Base-by-base conservation (phyloP, 768 basidiomycete genomes). In the Leucogyrophana mollusca region DNA sequence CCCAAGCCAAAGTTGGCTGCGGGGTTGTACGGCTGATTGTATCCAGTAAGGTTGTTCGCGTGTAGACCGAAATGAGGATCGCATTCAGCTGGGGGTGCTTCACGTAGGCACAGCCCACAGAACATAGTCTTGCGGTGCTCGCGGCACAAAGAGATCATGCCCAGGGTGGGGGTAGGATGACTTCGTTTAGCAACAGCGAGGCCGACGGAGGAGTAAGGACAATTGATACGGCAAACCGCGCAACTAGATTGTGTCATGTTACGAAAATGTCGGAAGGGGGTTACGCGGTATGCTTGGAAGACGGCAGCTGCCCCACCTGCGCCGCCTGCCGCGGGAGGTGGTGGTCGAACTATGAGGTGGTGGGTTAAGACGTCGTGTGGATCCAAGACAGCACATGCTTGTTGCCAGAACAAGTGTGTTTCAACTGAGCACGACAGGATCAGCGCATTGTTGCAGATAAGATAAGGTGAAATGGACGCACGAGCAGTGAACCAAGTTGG, bases 81-180 rank as follows among this genome's bases (percentile, higher is more conserved):
- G 1, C 55, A 50, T 47, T 78, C 76, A 23, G 67, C 66, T 1
- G 69, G 58, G 4, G 81, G 78, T 0, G 77, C 72, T 49, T 86
- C 82, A n/a, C 80, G 75, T 10, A 88, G 72, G 60, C 87, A 90
- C 8, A 86, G 56, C 0, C 83, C 82, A 51, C 86, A 89, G 53
- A 80, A 87, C 1, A 74, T 67, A 9, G 72, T 74, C 49, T 77
- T 76, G 50, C 80, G 76, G 56, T 90, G 87, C 2, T 85, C 83
- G 36, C 77, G 71, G 60, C 87, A 87, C 21, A 83, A 66, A 21
- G 68, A 52, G 56, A 86, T 66, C 33, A 63, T 52, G 3, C 75
- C 77, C 2, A 85, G 56, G 16, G 65, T 68, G 0, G 72, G 69
- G 7, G 73, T 74, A 41, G 54, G 41, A 25, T 74, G 54, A 3